Conservation (phyloP, 371 early-diverging fungal genomes). For the Mortierella sp. region DNA sequence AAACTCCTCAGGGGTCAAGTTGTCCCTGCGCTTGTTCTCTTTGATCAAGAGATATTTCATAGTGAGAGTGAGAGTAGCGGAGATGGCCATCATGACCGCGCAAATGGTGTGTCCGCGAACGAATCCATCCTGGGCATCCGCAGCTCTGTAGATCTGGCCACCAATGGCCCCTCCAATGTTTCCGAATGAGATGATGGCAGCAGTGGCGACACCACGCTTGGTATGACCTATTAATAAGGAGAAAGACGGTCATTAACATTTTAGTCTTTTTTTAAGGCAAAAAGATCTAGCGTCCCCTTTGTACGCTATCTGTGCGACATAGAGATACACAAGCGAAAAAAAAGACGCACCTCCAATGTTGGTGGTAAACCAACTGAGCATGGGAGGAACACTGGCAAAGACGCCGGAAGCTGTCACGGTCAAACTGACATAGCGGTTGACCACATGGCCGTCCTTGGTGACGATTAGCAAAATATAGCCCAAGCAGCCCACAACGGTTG, state of each 20-base stretch:
- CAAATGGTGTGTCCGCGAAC: conserved; percentile 61
- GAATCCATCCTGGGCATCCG: conserved; percentile 66
- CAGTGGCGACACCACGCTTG: conserved; percentile 71
- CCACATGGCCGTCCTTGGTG: conserved; percentile 32
- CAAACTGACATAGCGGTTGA: conserved; percentile 63
- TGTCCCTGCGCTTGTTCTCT: conserved; percentile 67
- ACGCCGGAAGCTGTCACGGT: conserved; percentile 66
- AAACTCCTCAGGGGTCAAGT: conserved; percentile 64
- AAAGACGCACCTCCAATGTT: conserved; percentile 59
- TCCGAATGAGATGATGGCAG: conserved; percentile 70
- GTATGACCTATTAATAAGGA: conserved; percentile 57
- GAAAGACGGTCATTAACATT: no score
- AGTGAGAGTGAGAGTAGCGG: conserved; percentile 51
- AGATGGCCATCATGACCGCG: conserved; percentile 57
- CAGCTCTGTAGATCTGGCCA: conserved; percentile 70
- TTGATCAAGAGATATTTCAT: conserved; percentile 59
- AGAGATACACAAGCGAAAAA: no score
- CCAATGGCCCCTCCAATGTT: conserved; percentile 74
- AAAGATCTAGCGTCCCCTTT: no score
- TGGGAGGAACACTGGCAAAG: conserved; percentile 67
- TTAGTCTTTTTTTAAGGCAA: no score
- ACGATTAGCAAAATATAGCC: conserved; percentile 74
- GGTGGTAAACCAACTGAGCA: conserved; percentile 71
- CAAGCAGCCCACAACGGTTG: conserved; percentile 68
- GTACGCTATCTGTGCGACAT: no score